These are phyloP conservation scores for Paramyrothecium roridum DNA, from an alignment of 2,329 filamentous ascomycete species.

Conservation along the genomic window DNA sequence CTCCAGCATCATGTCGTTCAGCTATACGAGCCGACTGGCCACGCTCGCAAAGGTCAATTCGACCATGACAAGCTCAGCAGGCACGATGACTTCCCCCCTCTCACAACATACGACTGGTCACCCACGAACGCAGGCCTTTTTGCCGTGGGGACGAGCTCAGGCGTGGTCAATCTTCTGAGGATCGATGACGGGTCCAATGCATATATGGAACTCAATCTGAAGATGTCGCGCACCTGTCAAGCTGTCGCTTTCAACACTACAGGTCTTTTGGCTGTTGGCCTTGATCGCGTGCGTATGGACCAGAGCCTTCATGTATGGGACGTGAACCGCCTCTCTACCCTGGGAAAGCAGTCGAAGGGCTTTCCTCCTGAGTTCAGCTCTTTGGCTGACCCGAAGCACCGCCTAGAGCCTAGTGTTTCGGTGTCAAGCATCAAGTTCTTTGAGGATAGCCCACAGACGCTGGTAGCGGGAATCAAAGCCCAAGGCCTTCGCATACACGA, in stretches of 20 bases:
- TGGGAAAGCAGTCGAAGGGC: constrained; percentile 44
- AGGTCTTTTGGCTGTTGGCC: constrained; percentile 71
- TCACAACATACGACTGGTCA: constrained; percentile 67
- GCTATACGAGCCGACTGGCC: constrained; percentile 59
- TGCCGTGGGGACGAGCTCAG: constrained; percentile 71
- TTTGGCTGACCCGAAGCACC: constrained; percentile 54
- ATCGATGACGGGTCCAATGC: constrained; percentile 68
- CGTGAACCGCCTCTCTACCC: constrained; percentile 57
- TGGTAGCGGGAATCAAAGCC: constrained; percentile 73
- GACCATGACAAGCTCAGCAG: constrained; percentile 55
- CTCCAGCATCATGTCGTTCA: constrained; percentile 61
- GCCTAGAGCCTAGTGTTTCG: constrained; percentile 65
- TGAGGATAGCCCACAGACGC: constrained; percentile 68
- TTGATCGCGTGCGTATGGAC: constrained; percentile 79
- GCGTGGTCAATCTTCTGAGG: constrained; percentile 71
- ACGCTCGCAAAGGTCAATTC: constrained; percentile 53
- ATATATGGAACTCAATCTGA: constrained; percentile 64
- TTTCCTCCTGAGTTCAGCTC: constrained; percentile 46
- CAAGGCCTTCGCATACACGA: constrained; percentile 76
- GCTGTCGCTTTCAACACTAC: constrained; percentile 75
- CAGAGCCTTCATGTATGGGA: constrained; percentile 83
- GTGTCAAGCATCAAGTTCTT: constrained; percentile 84
- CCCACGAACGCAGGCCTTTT: constrained; percentile 62
- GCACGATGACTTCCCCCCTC: constrained; percentile 60
- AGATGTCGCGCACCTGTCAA: constrained; percentile 75